Evolutionary conservation across 2,329 filamentous ascomycete species (phyloP).

Genomic region (Fusarium sp.): DNA sequence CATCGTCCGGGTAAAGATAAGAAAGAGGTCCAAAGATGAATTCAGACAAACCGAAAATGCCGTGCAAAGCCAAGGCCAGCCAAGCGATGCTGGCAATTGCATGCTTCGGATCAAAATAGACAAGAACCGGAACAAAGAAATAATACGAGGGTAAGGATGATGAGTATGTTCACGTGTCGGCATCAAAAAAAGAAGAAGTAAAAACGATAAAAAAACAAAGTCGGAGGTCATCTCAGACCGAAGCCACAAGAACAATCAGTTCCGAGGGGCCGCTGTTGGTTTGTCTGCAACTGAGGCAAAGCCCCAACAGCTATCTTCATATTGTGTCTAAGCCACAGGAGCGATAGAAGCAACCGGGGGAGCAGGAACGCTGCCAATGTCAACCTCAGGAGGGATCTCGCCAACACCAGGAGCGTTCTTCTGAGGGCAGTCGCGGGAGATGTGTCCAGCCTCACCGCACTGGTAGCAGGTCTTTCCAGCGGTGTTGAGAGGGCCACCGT

Average conservation of each 20-base stretch:
- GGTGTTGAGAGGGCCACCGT: conserved; percentile 94
- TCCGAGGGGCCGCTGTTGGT: conserved; percentile 27
- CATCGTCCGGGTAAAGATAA: conserved; percentile 31
- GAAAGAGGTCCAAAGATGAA: conserved; percentile 45
- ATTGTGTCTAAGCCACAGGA: conserved; percentile 52
- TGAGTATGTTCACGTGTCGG: conserved; percentile 48
- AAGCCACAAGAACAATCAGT: conserved; percentile 11
- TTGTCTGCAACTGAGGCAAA: conserved; percentile 3
- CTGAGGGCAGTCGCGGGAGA: conserved; percentile 92
- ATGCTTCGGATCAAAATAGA: conserved; percentile 49
- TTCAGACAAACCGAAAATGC: conserved; percentile 48
- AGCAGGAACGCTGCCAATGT: conserved; percentile 56
- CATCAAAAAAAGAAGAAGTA: conserved; percentile 44
- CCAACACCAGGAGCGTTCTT: conserved; percentile 63
- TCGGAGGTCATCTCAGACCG: conserved; percentile 19
- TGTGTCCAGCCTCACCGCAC: conserved; percentile 95
- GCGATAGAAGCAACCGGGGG: conserved; percentile 61
- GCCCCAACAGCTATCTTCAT: conserved; percentile 26
- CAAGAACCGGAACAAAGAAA: conserved; percentile 49
- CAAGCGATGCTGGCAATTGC: conserved; percentile 47
- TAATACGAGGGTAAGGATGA: conserved; percentile 39
- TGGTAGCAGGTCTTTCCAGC: conserved; percentile 99
- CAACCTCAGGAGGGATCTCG: conserved; percentile 60
- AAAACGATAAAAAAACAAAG: conserved; percentile 43
- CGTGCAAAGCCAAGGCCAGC: conserved; percentile 45